These are phyloP conservation scores for Penicillium cinerascens DNA, from an alignment of 495 filamentous ascomycete genomes.

Conservation along the genomic window DNA sequence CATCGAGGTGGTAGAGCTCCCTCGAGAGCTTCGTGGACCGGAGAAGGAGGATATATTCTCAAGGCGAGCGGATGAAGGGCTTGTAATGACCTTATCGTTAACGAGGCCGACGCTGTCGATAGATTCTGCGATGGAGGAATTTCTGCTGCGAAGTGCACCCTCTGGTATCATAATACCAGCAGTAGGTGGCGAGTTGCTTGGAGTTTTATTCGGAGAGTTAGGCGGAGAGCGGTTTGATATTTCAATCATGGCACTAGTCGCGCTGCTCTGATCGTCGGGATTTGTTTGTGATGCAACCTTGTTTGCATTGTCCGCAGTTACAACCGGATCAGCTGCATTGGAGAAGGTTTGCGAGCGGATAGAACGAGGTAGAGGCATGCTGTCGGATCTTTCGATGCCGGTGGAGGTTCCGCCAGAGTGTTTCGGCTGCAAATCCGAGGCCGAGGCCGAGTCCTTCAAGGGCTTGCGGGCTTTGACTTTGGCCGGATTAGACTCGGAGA, in stretches of 20 bases:
- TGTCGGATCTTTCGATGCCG: conserved; percentile 33
- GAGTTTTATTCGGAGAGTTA: conserved; percentile 52
- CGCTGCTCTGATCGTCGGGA: conserved; percentile 50
- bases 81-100: conserved; percentile 15
- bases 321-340: conserved; percentile 57
- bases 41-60: conserved; percentile 25
- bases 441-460: conserved; percentile 23
- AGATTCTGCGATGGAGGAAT: conserved; percentile 33
- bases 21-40: conserved; percentile 29
- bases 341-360: conserved; percentile 64
- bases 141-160: conserved; percentile 24
- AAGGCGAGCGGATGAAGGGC: conserved; percentile 29
- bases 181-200: conserved; percentile 48
- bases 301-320: conserved; percentile 61
- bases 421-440: conserved; percentile 26
- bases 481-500: conserved; percentile 28
- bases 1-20: conserved; percentile 29
- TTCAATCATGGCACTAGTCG: conserved; percentile 60
- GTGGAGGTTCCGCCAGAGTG: conserved; percentile 34
- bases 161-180: conserved; percentile 29
- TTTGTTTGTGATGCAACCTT: conserved; percentile 40
- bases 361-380: conserved; percentile 46
- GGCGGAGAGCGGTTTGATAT: conserved; percentile 61
- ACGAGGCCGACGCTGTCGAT: conserved; percentile 23
- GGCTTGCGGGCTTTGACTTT: conserved; percentile 35